Base-by-base conservation (phyloP, 371 early-diverging fungal genomes). In the Basidiobolus meristosporus region DNA sequence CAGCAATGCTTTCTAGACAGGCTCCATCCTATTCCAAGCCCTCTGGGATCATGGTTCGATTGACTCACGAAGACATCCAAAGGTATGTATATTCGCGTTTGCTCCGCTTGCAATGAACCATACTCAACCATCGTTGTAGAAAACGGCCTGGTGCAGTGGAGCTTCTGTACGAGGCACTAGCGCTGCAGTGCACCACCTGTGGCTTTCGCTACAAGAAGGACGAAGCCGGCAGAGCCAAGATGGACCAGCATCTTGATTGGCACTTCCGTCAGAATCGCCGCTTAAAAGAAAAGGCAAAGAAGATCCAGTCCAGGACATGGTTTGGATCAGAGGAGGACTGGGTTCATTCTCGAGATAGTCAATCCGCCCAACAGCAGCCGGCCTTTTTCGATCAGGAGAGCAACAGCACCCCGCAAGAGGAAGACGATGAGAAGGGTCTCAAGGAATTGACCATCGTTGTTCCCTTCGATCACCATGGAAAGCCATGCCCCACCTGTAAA, bases 251-350 rank as follows among this genome's bases (percentile, higher is more conserved):
- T 57, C 48, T 93, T 41, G 91, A 93, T 46, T 82, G 86, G 65
- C 95, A 93, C 53, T 93, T 90, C 54, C 68, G 90, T 38, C 86
- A 82, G 54, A 90, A 90, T 51, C 62, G 82, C 39, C 66, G 84
- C 9, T 55, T 68, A 52, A 83, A 83, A 52, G 79, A 83, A 46
- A 72, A 68, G 38, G 74, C 64, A 17, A 73, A 72, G 46, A 70
- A 75, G 33, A 75, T 81, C 9, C 51, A 78, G 30, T 77, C 82
- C 14, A 69, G 91, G 30, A 82, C 78, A 31, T 93, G 90, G 91
- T 87, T 81, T 56, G 61, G 83, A 0, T 58, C 57, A 9, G 83
- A 77, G 29, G 66, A 66, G 59, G 62, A 53, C 29, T 71, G 69
- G 69, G 59, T 67, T 35, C 53, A 59, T 20, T 53, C 54, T 15